phyloP scores from a whole-genome alignment of 345 rosid species.

The Salix koriyanagi region DNA sequence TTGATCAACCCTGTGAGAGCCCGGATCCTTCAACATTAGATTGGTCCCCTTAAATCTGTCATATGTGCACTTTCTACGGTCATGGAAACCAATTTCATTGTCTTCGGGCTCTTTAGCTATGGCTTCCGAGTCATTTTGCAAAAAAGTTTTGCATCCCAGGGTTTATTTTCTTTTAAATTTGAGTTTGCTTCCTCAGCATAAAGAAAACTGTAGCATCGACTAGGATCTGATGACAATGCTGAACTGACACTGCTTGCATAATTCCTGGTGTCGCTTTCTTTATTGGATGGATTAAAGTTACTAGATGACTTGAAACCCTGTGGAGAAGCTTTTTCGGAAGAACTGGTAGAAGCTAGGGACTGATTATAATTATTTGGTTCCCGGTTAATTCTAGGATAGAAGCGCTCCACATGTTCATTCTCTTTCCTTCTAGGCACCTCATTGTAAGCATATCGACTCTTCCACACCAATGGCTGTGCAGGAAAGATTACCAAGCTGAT shows the following conservation, averaged over 20 bases:
- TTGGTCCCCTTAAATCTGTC: slow-evolving; percentile 51
- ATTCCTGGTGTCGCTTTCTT: slow-evolving; percentile 39
- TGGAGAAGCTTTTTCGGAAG: slow-evolving; percentile 40
- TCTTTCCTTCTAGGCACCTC: slow-evolving; percentile 80
- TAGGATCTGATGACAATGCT: slow-evolving; percentile 33
- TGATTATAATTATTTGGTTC: slow-evolving; percentile 58
- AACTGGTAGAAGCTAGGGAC: slow-evolving; percentile 49
- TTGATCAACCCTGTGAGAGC: slow-evolving; percentile 49
- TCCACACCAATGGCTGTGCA: slow-evolving; percentile 60
- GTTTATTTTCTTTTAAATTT: slow-evolving; percentile 34
- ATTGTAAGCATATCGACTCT: slow-evolving; percentile 68
- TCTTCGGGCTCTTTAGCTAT: slow-evolving; percentile 30
- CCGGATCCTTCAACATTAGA: slow-evolving; percentile 57
- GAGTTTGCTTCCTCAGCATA: slow-evolving; percentile 33
- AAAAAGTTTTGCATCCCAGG: slow-evolving; percentile 27
- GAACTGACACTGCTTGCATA: slow-evolving; percentile 35
- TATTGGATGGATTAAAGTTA: slow-evolving; percentile 33
- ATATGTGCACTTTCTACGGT: slow-evolving; percentile 45
- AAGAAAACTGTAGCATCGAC: slow-evolving; percentile 33
- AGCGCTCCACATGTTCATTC: slow-evolving; percentile 58
- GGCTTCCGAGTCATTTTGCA: slow-evolving; percentile 29
- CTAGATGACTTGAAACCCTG: slow-evolving; percentile 39
- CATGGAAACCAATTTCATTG: slow-evolving; percentile 45
- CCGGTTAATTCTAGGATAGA: slow-evolving; percentile 61
- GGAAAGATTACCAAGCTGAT: slow-evolving; percentile 52